Conservation (phyloP, 306 rosid genomes). For the Cucumis hystrix region DNA sequence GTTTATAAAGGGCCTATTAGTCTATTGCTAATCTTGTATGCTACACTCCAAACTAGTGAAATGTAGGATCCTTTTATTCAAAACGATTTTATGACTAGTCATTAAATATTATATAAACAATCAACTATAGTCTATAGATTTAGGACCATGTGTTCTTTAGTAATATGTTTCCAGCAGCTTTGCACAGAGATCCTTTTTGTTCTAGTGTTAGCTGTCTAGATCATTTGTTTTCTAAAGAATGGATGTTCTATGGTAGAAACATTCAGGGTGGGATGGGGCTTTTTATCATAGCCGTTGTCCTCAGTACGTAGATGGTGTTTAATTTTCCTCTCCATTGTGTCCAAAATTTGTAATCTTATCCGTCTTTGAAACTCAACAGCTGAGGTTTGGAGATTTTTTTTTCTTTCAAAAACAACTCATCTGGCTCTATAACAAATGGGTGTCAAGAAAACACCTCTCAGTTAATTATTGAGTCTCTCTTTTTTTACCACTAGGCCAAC, state of each 20-base stretch:
- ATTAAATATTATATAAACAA: not conserved
- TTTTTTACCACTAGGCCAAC: too few relatives aligned
- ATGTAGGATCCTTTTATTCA: not conserved
- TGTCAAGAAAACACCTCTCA: too few relatives aligned
- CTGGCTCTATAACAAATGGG: too few relatives aligned
- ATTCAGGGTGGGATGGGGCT: not conserved
- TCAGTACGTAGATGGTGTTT: not conserved
- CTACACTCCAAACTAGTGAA: not conserved
- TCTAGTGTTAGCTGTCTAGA: not conserved
- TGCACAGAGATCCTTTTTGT: not conserved
- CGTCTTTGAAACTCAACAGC: not conserved
- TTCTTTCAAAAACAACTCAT: too few relatives aligned
- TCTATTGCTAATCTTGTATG: not conserved
- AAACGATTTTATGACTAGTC: not conserved
- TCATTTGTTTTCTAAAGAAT: not conserved
- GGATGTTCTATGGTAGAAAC: not conserved
- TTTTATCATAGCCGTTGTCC: not conserved
- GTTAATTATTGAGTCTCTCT: too few relatives aligned
- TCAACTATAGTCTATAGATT: not conserved
- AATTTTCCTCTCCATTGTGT: not conserved
- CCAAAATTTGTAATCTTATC: not conserved
- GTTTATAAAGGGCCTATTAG: not conserved
- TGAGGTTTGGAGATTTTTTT: not conserved
- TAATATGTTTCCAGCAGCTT: not conserved
- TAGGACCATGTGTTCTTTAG: not conserved